A percentile compares a stretch with the other conserved stretches of the same genome.
These are phyloP conservation scores for Drechslera avenae DNA, from an alignment of 2,329 filamentous ascomycete genomes.

Conservation along the genomic window DNA sequence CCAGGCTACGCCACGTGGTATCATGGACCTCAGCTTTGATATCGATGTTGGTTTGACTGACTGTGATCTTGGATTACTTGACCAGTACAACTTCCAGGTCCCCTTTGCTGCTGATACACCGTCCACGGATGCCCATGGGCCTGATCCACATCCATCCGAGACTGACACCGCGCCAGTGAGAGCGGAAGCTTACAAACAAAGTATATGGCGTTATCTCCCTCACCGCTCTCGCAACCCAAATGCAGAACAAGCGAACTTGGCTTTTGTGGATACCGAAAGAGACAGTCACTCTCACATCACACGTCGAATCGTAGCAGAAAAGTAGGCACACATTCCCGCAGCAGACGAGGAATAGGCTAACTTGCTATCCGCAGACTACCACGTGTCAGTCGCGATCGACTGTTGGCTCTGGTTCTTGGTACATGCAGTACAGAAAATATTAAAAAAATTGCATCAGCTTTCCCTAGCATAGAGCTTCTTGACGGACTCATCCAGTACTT, in stretches of 20 bases:
- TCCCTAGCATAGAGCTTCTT: constrained; percentile 65
- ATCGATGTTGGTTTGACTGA: constrained; percentile 54
- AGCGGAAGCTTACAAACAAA: constrained; percentile 48
- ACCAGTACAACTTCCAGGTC: constrained; percentile 53
- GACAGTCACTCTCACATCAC: constrained; percentile 43
- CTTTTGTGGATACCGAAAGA: constrained; percentile 43
- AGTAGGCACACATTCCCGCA: constrained; percentile 4
- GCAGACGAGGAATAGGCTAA: not conserved
- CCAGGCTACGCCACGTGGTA: constrained; percentile 52
- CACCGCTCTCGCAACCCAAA: constrained; percentile 32
- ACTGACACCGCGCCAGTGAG: constrained; percentile 30
- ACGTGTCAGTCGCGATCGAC: constrained; percentile 58
- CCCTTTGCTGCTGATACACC: constrained; percentile 47
- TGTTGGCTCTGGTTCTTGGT: constrained; percentile 67
- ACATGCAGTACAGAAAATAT: constrained; percentile 60
- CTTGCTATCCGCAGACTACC: constrained; percentile 26
- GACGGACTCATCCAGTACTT: constrained; percentile 67
- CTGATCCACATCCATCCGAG: constrained; percentile 21
- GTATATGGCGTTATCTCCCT: constrained; percentile 54
- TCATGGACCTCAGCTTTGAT: constrained; percentile 53
- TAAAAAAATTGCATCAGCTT: constrained; percentile 62
- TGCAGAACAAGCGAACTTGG: constrained; percentile 47
- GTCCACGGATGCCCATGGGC: constrained; percentile 27
- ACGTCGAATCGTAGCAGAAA: constrained; percentile 49
- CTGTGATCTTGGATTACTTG: constrained; percentile 52